Evolutionary conservation across 2,329 filamentous ascomycete species (phyloP), one percentile per base, ranked within the genome.

Genomic region (Cytospora mali): DNA sequence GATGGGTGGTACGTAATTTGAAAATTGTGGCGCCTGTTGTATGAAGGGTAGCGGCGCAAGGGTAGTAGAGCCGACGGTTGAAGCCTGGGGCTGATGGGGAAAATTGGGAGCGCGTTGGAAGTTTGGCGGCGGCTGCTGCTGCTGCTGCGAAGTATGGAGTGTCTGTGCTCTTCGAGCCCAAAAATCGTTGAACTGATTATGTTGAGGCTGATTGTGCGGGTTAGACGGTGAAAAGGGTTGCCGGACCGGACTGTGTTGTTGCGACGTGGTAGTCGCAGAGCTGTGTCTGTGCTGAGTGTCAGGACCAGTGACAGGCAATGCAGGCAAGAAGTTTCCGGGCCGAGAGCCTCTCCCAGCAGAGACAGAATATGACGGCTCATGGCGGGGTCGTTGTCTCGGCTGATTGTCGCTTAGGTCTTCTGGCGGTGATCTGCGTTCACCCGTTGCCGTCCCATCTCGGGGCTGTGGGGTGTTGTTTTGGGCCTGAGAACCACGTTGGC

Each of bases 331-430:
- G 58, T 68, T 69, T 23, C 67, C 68, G 51, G 70, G 68, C 21
- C 72, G 72, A 49, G 70, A 63, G 23, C 72, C 72, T 52, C 68
- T 66, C 29, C 18, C 46, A 46, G 70, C 7, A 68, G 58, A 59
- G 69, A 67, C 39, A 42, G 42, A 21, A n/a, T 46, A 46, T 10
- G 42, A 21, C n/a, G 42, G 42, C 13, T 69, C 69, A 53, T 72
- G 69, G 13, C 74, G 73, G 25, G 72, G 66, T 39, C 74, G 73
- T 52, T 69, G 66, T 55, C 74, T 70, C 33, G 72, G 71, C 46
- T 73, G 71, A 28, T 64, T 65, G n/a, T 73, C 71, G 46, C 68
- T 66, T 42, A 62, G 50, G 13, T 74, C 72, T 31, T 55, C 64
- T 4, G 70, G 67, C 16, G 73, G 73, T 49, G 73, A 74, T 16